phyloP scores from a whole-genome alignment of 148 eudicot genomes.

The Vaccinium myrtillus region DNA sequence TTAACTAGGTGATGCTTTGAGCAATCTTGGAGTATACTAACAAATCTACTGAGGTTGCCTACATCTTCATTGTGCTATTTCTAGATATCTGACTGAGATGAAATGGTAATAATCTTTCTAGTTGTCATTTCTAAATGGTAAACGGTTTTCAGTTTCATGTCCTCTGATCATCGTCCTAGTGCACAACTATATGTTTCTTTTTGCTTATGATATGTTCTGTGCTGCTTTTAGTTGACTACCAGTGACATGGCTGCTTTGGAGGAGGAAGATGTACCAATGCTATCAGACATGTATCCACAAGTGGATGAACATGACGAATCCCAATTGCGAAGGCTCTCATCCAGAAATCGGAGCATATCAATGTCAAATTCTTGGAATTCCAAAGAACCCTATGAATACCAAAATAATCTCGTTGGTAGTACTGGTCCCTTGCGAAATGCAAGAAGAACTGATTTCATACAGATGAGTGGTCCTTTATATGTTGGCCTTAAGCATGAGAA shows the following conservation, averaged over 20 bases:
- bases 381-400: constrained; percentile 26
- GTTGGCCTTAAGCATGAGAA: constrained; percentile 35
- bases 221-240: constrained; percentile 17
- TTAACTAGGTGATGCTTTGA: too few relatives aligned
- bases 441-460: constrained; percentile 34
- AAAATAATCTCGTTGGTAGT: constrained; percentile 36
- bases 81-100: too few relatives aligned
- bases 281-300: constrained; percentile 24
- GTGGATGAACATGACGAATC: constrained; percentile 26
- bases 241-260: constrained; percentile 52
- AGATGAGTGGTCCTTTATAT: constrained; percentile 67
- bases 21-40: too few relatives aligned
- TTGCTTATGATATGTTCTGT: background rate
- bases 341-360: constrained; percentile 49
- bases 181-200: background rate
- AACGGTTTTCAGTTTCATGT: background rate
- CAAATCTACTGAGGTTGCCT: too few relatives aligned
- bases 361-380: constrained; percentile 46
- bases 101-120: too few relatives aligned
- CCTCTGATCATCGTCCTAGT: background rate
- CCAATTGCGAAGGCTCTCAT: constrained; percentile 21
- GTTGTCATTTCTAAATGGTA: too few relatives aligned
- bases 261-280: constrained; percentile 62
- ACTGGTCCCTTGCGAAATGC: constrained; percentile 64
- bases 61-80: too few relatives aligned